Base-by-base conservation (phyloP, 1,284 basidiomycete genomes). In the Mycena sp. region DNA sequence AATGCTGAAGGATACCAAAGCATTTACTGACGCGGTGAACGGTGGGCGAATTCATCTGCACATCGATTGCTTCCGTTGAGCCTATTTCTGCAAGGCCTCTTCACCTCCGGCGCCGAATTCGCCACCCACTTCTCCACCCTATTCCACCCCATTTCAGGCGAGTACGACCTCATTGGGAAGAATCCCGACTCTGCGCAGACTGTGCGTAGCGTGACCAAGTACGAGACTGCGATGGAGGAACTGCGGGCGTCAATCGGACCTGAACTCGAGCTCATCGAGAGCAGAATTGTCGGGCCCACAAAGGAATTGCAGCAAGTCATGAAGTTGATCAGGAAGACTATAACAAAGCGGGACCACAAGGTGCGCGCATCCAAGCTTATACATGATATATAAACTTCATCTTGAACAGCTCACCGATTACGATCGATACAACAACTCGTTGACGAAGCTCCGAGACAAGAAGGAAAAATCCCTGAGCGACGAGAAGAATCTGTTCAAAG, bases 271-370 rank as follows among this genome's bases (percentile, higher is more conserved):
- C 85, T 99, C 65, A 96, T 99, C 74, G 93, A 98, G 69, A 91
- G 88, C 64, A 85, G 96, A 64, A 89, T 99, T 61, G 80, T 93
- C 38, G 88, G 85, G 0, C 98, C 98, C 17, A 85, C 90, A 60
- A 98, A 95, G 79, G 98, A 99, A 76, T 84, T 98, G 38, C 89
- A 94, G 74, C 83, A 86, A 0, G 84, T 98, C 61, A 83, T 97
- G 80, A 99, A 98, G 82, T 80, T 86, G 66, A 94, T 98, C 71
- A 83, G 96, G 70, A 99, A 99, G 84, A 95, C 90, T 29, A 94
- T 97, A 72, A 93, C 91, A 16, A 99, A 99, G 82, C 87, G 98
- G 40, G 95, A 99, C 56, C 98, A 99, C 79, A 99, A 99, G 84
- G 92, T 92, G 58, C 46, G 81, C 64, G 32, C 21, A 21, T 25